Conservation (phyloP, 2,329 filamentous ascomycete genomes). For the Aspergillus sp. region DNA sequence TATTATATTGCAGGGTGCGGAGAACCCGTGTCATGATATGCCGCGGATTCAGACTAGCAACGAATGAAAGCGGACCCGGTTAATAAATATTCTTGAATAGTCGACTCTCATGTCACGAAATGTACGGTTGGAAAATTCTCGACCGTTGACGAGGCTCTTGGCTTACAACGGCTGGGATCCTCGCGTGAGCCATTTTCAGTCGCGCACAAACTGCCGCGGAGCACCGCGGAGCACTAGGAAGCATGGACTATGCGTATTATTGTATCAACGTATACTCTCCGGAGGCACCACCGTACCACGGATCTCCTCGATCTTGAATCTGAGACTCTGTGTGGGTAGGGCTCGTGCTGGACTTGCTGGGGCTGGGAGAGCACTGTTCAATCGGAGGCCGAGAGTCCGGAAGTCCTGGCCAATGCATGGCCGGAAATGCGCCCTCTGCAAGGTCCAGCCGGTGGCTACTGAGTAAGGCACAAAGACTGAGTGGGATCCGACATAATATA, state of each 20-base stretch:
- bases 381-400: conserved; percentile 8
- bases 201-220: not conserved
- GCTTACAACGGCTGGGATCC: not conserved
- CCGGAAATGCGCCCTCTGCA: not conserved
- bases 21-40: conserved; percentile 6
- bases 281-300: too few species aligned
- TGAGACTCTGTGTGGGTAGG: conserved; percentile 11
- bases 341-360: not conserved
- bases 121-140: not conserved
- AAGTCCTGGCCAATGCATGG: conserved; percentile 3
- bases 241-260: too few species aligned
- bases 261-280: too few species aligned
- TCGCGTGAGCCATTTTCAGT: not conserved
- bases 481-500: not conserved
- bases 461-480: not conserved
- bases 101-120: not conserved
- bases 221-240: too few species aligned
- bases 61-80: conserved; percentile 2
- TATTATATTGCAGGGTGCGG: not conserved
- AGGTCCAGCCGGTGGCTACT: not conserved
- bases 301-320: not conserved
- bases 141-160: conserved; percentile 1
- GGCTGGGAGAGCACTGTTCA: conserved; percentile 3
- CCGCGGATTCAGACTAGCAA: conserved; percentile 5
- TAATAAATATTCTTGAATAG: conserved; percentile 3